Base-by-base conservation (phyloP, 176 grass and related monocot species). In the Chloris gayana region DNA sequence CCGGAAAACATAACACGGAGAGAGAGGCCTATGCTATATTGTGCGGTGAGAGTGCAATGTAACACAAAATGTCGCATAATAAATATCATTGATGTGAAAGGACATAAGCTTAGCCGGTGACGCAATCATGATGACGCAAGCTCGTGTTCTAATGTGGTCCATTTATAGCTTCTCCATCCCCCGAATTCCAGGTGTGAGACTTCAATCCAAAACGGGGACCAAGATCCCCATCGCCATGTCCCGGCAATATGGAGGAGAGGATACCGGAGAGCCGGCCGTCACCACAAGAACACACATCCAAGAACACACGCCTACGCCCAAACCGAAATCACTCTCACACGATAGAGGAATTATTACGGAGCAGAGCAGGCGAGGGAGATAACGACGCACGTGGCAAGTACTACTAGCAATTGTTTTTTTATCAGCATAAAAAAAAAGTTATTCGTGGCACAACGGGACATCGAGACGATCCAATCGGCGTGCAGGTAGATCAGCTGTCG, bases 51-150 rank as follows among this genome's bases (percentile, higher is more conserved):
- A 41, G 39, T 41, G 3, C 9, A 41, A 41, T 41, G 8, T 1
- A 41, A 41, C 1, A 41, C 8, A 41, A 41, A 1, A 90, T 3
- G 7, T 3, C 44, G 14, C 44, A 46, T 47, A 47, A 47, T 47
- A 47, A 13, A 15, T 69, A 95, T 95, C 60, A 47, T 15, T 15
- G 11, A 47, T 47, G 11, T 13, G 45, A 47, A 14, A 47, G 4
- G 12, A 47, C 45, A 13, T 42, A 42, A 14, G 13, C 13, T 13
- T 3, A 25, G 50, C 17, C 19, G 18, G 50, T 53, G 50, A 53
- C 50, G 50, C 2, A 54, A 54, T 54, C 51, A 54, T 1, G 51
- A 54, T 54, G 51, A 54, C 19, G 51, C 51, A 54, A 22, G 19
- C 51, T 22, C 51, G 2, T 54, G 51, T 21, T 54, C 18, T n/a